A percentile compares a stretch with the other conserved stretches of the same genome.
phyloP scores from a whole-genome alignment of 2,329 filamentous ascomycete genomes.

The Chrysoporthe austroafricana region DNA sequence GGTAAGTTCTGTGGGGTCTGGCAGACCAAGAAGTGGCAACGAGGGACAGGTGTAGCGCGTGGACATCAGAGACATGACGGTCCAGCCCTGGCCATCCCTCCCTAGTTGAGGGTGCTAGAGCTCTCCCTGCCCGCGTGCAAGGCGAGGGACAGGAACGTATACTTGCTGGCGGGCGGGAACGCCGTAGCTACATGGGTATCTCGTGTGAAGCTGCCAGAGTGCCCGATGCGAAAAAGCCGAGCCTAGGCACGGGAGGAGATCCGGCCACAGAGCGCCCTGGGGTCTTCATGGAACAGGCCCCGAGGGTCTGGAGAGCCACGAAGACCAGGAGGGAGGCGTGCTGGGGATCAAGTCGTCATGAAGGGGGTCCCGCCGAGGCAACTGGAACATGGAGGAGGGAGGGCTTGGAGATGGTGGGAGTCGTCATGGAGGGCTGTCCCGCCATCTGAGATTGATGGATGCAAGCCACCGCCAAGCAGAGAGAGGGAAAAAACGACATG shows the following conservation, averaged over 20 bases:
- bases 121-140: slow-evolving; percentile 24
- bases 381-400: too few species aligned
- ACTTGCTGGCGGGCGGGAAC: not conserved
- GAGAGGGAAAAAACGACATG: slow-evolving; percentile 4
- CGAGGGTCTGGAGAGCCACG: not conserved
- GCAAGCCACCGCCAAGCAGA: slow-evolving; percentile 16
- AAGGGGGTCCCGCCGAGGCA: not conserved
- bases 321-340: not conserved
- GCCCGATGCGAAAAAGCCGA: not conserved
- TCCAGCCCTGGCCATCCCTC: slow-evolving; percentile 21
- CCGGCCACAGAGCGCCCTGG: not conserved
- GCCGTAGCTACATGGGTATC: not conserved
- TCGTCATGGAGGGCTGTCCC: not conserved
- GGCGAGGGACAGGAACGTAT: slow-evolving; percentile 13
- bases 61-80: slow-evolving; percentile 26
- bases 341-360: not conserved
- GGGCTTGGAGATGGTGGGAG: not conserved
- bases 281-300: not conserved
- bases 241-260: not conserved
- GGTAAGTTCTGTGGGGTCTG: slow-evolving; percentile 26
- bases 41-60: slow-evolving; percentile 22
- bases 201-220: not conserved
- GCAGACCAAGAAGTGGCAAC: slow-evolving; percentile 20
- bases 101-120: slow-evolving; percentile 20
- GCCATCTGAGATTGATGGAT: slow-evolving; percentile 12